Evolutionary conservation across 2,329 filamentous ascomycete species (phyloP).

Genomic region (Calonectria crousiana): DNA sequence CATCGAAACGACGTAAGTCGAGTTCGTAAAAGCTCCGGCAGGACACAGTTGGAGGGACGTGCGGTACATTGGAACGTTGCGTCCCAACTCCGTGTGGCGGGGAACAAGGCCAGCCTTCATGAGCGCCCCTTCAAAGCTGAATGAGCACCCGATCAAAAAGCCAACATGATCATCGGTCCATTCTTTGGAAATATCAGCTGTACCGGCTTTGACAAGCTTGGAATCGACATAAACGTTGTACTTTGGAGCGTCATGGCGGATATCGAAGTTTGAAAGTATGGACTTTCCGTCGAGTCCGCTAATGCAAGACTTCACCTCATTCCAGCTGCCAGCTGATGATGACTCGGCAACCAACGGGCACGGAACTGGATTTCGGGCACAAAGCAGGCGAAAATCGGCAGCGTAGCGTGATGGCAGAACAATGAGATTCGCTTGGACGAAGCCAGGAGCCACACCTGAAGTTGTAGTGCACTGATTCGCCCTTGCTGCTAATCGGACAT

Average conservation of each 20-base stretch:
- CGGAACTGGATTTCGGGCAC: conserved; percentile 71
- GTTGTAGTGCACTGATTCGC: conserved; percentile 58
- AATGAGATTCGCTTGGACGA: conserved; percentile 73
- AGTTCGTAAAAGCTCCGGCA: conserved; percentile 2
- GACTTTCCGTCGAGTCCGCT: conserved; percentile 25
- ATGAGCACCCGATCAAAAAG: conserved; percentile 74
- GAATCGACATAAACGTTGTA: conserved; percentile 69
- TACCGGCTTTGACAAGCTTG: conserved; percentile 52
- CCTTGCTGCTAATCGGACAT: conserved; percentile 56
- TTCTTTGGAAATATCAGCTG: conserved; percentile 57
- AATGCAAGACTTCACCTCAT: conserved; percentile 49
- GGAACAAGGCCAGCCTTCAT: conserved; percentile 61
- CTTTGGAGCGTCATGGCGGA: conserved; percentile 68
- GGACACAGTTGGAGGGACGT: conserved; percentile 55
- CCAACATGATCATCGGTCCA: conserved; percentile 72
- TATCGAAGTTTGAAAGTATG: conserved; percentile 55
- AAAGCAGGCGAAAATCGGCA: conserved; percentile 68
- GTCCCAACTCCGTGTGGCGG: conserved; percentile 60
- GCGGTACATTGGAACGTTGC: conserved; percentile 72
- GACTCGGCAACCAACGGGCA: conserved; percentile 71
- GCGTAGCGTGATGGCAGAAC: conserved; percentile 69
- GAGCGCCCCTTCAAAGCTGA: conserved; percentile 72
- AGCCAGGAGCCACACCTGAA: conserved; percentile 65
- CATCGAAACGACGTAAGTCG: conserved; percentile 60
- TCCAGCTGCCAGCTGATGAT: conserved; percentile 54